Percentiles rank a stretch among this genome's conserved stretches.
Conservation (phyloP, 2,329 filamentous ascomycete species). For the Phyllosticta citribraziliensis region DNA sequence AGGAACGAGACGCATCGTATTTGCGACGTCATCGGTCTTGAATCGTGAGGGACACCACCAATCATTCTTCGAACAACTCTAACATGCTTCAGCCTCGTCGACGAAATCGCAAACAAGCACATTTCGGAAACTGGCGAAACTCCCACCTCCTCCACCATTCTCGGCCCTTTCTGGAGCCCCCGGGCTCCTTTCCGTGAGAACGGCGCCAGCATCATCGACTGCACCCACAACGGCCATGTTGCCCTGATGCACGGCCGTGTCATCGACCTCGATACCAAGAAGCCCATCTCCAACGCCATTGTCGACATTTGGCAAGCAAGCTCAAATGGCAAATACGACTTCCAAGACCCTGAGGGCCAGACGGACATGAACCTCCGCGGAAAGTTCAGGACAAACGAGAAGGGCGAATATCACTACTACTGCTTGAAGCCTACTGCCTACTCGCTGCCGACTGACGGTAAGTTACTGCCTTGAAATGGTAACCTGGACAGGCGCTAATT, state of each 20-base stretch:
- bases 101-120: slow-evolving; percentile 57
- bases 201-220: slow-evolving; percentile 57
- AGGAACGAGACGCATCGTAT: slow-evolving; percentile 67
- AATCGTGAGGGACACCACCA: slow-evolving; percentile 44
- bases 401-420: slow-evolving; percentile 65
- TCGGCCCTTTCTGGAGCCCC: slow-evolving; percentile 70
- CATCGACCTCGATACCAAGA: slow-evolving; percentile 53
- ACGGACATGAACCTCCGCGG: slow-evolving; percentile 64
- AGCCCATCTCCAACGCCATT: slow-evolving; percentile 56
- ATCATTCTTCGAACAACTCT: slow-evolving; percentile 45
- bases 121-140: slow-evolving; percentile 50
- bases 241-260: slow-evolving; percentile 62
- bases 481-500: not conserved
- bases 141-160: slow-evolving; percentile 66
- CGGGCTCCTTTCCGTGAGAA: slow-evolving; percentile 62
- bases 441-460: slow-evolving; percentile 56
- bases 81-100: slow-evolving; percentile 42
- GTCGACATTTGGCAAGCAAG: slow-evolving; percentile 73
- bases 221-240: slow-evolving; percentile 49
- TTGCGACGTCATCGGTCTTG: slow-evolving; percentile 63
- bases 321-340: slow-evolving; percentile 66
- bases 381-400: slow-evolving; percentile 61
- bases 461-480: slow-evolving; percentile 4
- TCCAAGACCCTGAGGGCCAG: slow-evolving; percentile 65
- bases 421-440: slow-evolving; percentile 67